Conservation (phyloP, 1,284 basidiomycete species). For the Cutaneotrichosporon curvatum region DNA sequence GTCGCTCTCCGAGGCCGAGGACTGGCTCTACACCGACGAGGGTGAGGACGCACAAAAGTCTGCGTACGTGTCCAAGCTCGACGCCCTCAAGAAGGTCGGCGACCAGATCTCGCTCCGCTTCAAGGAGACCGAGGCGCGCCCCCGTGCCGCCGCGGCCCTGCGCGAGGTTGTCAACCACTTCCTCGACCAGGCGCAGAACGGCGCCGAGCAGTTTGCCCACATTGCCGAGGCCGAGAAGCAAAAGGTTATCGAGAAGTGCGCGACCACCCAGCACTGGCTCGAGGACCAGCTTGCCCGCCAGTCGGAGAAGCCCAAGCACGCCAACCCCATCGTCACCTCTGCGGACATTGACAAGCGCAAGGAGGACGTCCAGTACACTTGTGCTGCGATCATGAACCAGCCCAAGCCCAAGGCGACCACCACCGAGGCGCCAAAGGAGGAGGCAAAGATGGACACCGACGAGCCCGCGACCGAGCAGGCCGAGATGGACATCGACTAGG, state of each 20-base stretch:
- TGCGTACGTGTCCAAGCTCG: constrained; percentile 71
- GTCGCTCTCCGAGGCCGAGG: constrained; percentile 69
- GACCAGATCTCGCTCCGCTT: constrained; percentile 75
- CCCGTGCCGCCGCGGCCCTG: constrained; percentile 61
- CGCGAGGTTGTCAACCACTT: constrained; percentile 80
- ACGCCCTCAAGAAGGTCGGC: constrained; percentile 70
- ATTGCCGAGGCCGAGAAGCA: constrained; percentile 81
- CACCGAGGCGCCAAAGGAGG: constrained; percentile 54
- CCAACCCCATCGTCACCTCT: constrained; percentile 70
- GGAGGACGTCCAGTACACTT: constrained; percentile 80
- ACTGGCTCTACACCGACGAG: constrained; percentile 92
- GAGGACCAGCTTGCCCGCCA: constrained; percentile 81
- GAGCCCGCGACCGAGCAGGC: constrained; percentile 27
- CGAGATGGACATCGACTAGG: constrained; percentile 45
- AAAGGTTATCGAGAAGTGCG: constrained; percentile 54
- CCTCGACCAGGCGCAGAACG: constrained; percentile 67
- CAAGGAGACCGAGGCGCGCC: constrained; percentile 72
- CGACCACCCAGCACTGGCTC: constrained; percentile 84
- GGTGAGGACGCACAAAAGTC: constrained; percentile 92
- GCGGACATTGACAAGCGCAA: constrained; percentile 77
- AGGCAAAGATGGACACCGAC: constrained; percentile 56
- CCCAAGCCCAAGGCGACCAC: constrained; percentile 67
- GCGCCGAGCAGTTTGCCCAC: constrained; percentile 77
- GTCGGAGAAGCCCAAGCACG: constrained; percentile 75
- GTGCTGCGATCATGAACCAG: constrained; percentile 72